These are phyloP conservation scores for Cyberlindnera veronae DNA, from an alignment of 805 yeast species.

Conservation along the genomic window DNA sequence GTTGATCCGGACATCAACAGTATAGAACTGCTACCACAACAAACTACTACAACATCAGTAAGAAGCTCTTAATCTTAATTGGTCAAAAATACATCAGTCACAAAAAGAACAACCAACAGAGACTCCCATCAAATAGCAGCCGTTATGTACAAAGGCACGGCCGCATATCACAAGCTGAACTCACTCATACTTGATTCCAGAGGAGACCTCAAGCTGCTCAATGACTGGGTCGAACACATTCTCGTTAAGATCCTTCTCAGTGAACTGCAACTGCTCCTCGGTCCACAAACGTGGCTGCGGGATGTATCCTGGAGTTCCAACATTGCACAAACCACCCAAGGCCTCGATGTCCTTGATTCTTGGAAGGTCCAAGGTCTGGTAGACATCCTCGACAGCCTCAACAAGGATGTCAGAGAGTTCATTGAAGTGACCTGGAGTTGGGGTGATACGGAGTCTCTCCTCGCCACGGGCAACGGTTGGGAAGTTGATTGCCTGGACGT, in stretches of 20 bases:
- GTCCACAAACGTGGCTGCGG: conserved; percentile 80
- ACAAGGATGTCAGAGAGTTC: conserved; percentile 74
- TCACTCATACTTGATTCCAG: conserved; percentile 44
- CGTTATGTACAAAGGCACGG: background rate
- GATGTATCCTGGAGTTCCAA: conserved; percentile 54
- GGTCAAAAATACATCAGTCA: too few relatives aligned
- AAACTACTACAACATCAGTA: too few relatives aligned
- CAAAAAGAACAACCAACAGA: too few relatives aligned
- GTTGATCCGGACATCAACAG: too few relatives aligned
- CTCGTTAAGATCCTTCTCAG: conserved; percentile 59
- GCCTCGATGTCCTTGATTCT: conserved; percentile 74
- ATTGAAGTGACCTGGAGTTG: conserved; percentile 92
- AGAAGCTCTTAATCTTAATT: too few relatives aligned
- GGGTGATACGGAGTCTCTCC: conserved; percentile 96
- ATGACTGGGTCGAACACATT: conserved; percentile 64
- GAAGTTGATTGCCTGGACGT: conserved; percentile 97
- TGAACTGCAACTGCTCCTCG: conserved; percentile 64
- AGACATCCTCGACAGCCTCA: conserved; percentile 76
- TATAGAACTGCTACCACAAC: too few relatives aligned
- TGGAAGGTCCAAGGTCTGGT: conserved; percentile 68
- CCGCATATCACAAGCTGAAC: background rate
- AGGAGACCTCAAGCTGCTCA: conserved; percentile 63
- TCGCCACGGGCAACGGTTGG: conserved; percentile 97
- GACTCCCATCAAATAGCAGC: too few relatives aligned
- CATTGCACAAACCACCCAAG: conserved; percentile 89